Evolutionary conservation across 129 eudicot genomes (phyloP), one percentile per base, ranked within the genome.

Genomic region (Artemisia tridentata): DNA sequence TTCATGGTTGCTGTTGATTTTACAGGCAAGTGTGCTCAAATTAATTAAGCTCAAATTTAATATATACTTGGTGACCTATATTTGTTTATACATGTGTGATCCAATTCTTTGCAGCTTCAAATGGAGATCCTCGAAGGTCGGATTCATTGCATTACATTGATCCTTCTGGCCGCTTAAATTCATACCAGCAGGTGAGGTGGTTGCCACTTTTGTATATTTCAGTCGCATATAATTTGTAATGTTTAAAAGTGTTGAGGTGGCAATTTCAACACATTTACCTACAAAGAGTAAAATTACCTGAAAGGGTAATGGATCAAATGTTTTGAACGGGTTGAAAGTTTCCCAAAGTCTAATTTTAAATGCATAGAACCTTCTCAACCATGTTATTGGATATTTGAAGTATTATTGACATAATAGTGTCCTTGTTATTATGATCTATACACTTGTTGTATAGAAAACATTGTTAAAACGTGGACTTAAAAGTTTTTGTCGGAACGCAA

Each of bases 1-100:
- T 95, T 90, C 73, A 87, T 95, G 99, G 99, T 95, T 74, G 99
- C 97, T 63, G 86, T 95, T 80, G 99, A 95, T 82, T 95, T 90
- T 77, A 95, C 99, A 13, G 97, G 99, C 86, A 71, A 21, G 60
- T 21, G 11, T 54, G 54, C 51, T 43, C 21, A 17, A 19, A 29
- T 5, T 13, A 63, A 59, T 65, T 17, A 55, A 13, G 21, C 5
- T 46, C 13, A 55, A 20, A 49, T 75, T 7, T 52, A 19, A 34
- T 56, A 21, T 38, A 62, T 69, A 23, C 65, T 67, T 25, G 34
- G 11, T 57, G 27, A 52, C 43, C 66, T 70, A 23, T 21, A 23
- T 27, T 49, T 53, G 14, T 55, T 50, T 17, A 48, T 76, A 54
- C 23, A 29, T 67, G 62, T 48, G 69, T 65, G 41, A 54, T 64